Evolutionary conservation across 2,329 filamentous ascomycete species (phyloP).

Genomic region (Fusarium phyllophilum): DNA sequence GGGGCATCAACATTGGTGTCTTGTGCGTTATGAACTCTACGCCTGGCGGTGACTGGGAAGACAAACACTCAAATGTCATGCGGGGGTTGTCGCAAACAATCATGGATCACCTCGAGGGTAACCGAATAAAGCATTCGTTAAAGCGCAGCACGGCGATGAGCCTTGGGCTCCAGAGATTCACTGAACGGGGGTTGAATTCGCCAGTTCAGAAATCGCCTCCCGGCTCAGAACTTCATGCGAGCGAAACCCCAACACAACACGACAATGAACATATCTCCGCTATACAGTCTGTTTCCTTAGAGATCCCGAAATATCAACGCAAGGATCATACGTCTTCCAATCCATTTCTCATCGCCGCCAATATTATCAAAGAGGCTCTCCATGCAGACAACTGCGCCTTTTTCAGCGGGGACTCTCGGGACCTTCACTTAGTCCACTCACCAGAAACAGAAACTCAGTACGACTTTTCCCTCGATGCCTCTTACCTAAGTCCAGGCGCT

Average conservation of each 20-base stretch:
- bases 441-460: neutral
- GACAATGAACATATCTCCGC: neutral
- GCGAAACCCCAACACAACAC: too few species aligned
- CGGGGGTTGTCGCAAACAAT: neutral
- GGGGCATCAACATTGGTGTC: slow-evolving; percentile 1
- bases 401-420: neutral
- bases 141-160: neutral
- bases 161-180: neutral
- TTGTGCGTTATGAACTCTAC: neutral
- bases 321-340: neutral
- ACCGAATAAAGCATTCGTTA: neutral
- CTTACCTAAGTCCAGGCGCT: neutral
- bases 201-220: neutral
- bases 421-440: neutral
- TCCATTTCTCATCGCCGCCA: neutral
- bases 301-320: neutral
- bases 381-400: neutral
- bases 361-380: neutral
- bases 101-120: neutral
- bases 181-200: neutral
- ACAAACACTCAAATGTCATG: neutral
- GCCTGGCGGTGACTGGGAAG: neutral
- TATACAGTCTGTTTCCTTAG: fast-evolving
- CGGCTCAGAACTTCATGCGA: fast-evolving
- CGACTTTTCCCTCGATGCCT: neutral